Evolutionary conservation across 1,284 basidiomycete genomes (phyloP).

Genomic region (Xanthoconium separans): DNA sequence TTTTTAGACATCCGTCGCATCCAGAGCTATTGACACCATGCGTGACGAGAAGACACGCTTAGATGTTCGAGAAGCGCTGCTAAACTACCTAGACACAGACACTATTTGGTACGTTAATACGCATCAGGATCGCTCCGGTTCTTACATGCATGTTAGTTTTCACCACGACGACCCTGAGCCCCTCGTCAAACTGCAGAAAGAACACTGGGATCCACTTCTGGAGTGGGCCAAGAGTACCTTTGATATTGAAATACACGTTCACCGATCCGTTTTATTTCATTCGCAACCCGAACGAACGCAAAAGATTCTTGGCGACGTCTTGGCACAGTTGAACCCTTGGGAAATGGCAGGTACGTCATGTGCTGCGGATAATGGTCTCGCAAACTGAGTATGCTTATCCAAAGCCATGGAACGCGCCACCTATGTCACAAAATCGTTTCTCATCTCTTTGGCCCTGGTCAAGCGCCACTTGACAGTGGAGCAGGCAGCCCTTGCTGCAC

Average conservation of each 20-base stretch:
- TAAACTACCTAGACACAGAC: slow-evolving; percentile 93
- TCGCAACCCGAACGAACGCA: slow-evolving; percentile 70
- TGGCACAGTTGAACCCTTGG: slow-evolving; percentile 74
- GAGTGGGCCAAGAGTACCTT: slow-evolving; percentile 75
- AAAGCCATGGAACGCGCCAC: slow-evolving; percentile 91
- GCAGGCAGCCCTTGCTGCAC: slow-evolving; percentile 81
- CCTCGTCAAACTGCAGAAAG: slow-evolving; percentile 79
- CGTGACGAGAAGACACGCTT: slow-evolving; percentile 52
- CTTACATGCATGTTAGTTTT: slow-evolving; percentile 55
- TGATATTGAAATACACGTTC: slow-evolving; percentile 63
- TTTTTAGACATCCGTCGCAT: slow-evolving; percentile 76
- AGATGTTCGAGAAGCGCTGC: slow-evolving; percentile 71
- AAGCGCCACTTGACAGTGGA: slow-evolving; percentile 77
- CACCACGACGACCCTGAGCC: slow-evolving; percentile 75
- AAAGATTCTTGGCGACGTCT: slow-evolving; percentile 53
- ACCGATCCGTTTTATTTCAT: slow-evolving; percentile 67
- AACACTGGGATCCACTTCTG: slow-evolving; percentile 89
- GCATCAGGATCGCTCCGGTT: background rate
- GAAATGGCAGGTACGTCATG: slow-evolving; percentile 76
- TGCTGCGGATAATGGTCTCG: background rate
- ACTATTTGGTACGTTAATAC: slow-evolving; percentile 76
- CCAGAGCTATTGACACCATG: slow-evolving; percentile 87
- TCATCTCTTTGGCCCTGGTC: slow-evolving; percentile 86
- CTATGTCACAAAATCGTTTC: slow-evolving; percentile 88
- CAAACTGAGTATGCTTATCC: background rate